These are phyloP conservation scores for Pleomassaria siparia DNA, from an alignment of 2,329 filamentous ascomycete species.

Conservation along the genomic window DNA sequence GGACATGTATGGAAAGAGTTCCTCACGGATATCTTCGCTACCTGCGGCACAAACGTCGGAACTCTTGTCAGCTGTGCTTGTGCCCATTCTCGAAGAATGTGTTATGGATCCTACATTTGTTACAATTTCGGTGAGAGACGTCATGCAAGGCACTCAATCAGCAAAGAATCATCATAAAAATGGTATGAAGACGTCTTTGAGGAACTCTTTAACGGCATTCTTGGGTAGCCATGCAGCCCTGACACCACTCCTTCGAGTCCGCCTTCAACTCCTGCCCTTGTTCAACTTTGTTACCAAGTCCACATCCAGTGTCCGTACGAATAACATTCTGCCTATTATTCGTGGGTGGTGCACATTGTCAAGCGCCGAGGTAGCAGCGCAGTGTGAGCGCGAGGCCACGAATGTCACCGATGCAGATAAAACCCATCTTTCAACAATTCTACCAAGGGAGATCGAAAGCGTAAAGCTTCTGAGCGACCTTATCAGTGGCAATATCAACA, in stretches of 20 bases:
- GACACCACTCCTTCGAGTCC: conserved; percentile 69
- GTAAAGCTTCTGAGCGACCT: conserved; percentile 56
- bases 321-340: conserved; percentile 74
- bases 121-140: conserved; percentile 61
- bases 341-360: conserved; percentile 66
- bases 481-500: conserved; percentile 47
- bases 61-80: conserved; percentile 66
- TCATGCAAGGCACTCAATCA: conserved; percentile 59
- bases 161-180: conserved; percentile 24
- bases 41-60: conserved; percentile 59
- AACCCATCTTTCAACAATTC: conserved; percentile 55
- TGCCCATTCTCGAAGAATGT: conserved; percentile 81
- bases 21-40: conserved; percentile 59
- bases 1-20: conserved; percentile 61
- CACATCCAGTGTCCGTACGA: conserved; percentile 71
- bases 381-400: conserved; percentile 54
- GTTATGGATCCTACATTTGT: conserved; percentile 76
- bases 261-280: conserved; percentile 69
- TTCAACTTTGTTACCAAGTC: conserved; percentile 73
- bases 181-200: conserved; percentile 60
- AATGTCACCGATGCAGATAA: conserved; percentile 53
- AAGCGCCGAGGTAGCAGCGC: conserved; percentile 52
- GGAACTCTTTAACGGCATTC: conserved; percentile 68
- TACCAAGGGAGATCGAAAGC: conserved; percentile 60
- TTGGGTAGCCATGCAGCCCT: conserved; percentile 71